These are phyloP conservation scores for Bauhinia variegata DNA, from an alignment of 306 rosid genomes.

Conservation along the genomic window DNA sequence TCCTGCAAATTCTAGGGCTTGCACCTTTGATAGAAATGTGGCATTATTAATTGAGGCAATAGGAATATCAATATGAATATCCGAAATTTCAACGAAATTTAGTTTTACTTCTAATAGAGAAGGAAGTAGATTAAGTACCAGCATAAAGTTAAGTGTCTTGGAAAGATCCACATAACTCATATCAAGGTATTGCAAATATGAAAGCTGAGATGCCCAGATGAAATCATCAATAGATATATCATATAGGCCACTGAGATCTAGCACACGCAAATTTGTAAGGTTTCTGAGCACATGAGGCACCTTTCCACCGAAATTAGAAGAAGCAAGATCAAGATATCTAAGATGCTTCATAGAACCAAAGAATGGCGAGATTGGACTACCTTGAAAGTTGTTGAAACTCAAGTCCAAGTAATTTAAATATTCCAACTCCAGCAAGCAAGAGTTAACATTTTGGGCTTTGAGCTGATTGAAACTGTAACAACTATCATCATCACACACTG, in stretches of 20 bases:
- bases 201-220: too few species aligned
- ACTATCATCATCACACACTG: not conserved
- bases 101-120: too few species aligned
- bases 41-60: too few species aligned
- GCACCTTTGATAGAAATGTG: not conserved
- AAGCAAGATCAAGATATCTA: not conserved
- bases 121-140: too few species aligned
- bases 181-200: too few species aligned
- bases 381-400: not conserved
- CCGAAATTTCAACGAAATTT: too few species aligned
- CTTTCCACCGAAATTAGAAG: not conserved
- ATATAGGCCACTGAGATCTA: not conserved
- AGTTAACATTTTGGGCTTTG: not conserved
- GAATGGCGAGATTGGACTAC: not conserved
- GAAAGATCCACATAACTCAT: too few species aligned
- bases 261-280: not conserved
- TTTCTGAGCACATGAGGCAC: not conserved
- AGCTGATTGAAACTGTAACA: not conserved
- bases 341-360: slow-evolving; percentile 3
- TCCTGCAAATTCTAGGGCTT: too few species aligned
- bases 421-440: not conserved
- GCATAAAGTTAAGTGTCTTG: too few species aligned
- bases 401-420: slow-evolving; percentile 4
- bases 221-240: too few species aligned
- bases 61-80: too few species aligned